Conservation (phyloP, 257 asterid genomes). For the Sherardia arvensis region DNA sequence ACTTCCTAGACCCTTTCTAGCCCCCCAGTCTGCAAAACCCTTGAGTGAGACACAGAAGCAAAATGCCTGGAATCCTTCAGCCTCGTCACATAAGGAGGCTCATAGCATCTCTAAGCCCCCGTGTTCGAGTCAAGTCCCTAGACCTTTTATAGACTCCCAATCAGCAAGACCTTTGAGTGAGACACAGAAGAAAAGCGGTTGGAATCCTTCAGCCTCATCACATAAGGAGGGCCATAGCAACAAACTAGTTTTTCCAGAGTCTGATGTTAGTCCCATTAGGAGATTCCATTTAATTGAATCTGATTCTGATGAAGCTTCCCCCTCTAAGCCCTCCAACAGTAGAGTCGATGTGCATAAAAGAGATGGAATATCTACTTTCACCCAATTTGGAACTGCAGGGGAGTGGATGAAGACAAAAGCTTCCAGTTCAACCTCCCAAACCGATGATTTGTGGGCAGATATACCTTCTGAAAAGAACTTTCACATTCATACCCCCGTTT, state of each 20-base stretch:
- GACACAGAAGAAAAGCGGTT: slow-evolving; percentile 28
- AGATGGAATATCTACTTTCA: slow-evolving; percentile 15
- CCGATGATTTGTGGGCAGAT: slow-evolving; percentile 62
- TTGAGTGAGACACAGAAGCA: slow-evolving; percentile 30
- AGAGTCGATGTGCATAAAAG: slow-evolving; percentile 20
- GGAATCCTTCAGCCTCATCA: slow-evolving; percentile 31
- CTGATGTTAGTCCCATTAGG: slow-evolving; percentile 69
- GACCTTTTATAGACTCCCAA: slow-evolving; percentile 36
- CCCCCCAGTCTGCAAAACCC: slow-evolving; percentile 36
- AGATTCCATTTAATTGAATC: slow-evolving; percentile 83
- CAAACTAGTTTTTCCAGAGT: slow-evolving; percentile 33
- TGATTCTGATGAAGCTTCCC: slow-evolving; percentile 58
- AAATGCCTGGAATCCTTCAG: slow-evolving; percentile 29
- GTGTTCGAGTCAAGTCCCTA: slow-evolving; percentile 30
- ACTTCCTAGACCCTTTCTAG: slow-evolving; percentile 32
- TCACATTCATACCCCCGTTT: slow-evolving; percentile 65
- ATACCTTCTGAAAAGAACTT: slow-evolving; percentile 36
- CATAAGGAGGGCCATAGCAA: slow-evolving; percentile 21
- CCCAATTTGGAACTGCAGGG: slow-evolving; percentile 17
- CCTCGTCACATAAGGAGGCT: slow-evolving; percentile 23
- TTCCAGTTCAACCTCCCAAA: slow-evolving; percentile 25
- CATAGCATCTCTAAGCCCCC: slow-evolving; percentile 9
- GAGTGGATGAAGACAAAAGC: slow-evolving; percentile 17
- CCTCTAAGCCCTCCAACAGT: slow-evolving; percentile 20
- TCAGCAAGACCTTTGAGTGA: slow-evolving; percentile 31